Percentiles rank a stretch among this genome's conserved stretches.
Conservation (phyloP, 2,329 filamentous ascomycete species). For the Venturia effusa region DNA sequence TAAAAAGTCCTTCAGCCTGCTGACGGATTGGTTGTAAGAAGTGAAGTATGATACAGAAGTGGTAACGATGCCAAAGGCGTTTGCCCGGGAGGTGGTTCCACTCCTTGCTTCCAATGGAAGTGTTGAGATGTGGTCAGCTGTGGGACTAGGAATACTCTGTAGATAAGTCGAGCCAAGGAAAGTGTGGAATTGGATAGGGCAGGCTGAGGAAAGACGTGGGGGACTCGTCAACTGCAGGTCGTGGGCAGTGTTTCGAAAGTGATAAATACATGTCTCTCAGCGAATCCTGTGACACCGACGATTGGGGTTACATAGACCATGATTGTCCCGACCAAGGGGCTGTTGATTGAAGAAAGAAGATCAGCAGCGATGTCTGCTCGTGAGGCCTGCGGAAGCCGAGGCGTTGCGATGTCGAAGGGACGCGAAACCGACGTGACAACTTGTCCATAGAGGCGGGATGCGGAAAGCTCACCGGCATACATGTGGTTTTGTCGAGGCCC, state of each 20-base stretch:
- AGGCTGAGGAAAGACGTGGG: neutral
- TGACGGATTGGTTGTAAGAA: neutral
- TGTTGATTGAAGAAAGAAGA: neutral
- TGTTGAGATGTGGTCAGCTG: neutral
- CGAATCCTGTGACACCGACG: neutral
- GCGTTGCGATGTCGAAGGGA: neutral
- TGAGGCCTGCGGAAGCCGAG: neutral
- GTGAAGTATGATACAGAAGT: no score
- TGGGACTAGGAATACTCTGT: neutral
- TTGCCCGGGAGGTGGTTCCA: neutral
- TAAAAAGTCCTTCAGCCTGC: neutral
- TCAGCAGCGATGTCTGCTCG: neutral
- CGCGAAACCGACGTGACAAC: neutral
- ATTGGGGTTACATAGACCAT: neutral
- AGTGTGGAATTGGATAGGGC: neutral
- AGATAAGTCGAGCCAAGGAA: conserved; percentile 1
- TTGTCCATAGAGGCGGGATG: no score
- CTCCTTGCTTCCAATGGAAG: neutral
- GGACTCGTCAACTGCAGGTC: neutral
- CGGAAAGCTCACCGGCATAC: neutral
- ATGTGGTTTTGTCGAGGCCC: neutral
- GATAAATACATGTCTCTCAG: neutral
- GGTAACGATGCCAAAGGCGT: neutral
- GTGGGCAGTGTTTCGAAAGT: neutral
- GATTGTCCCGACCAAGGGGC: neutral